Conservation (phyloP, 1,139 yeast species). For the Ashbya aceris region DNA sequence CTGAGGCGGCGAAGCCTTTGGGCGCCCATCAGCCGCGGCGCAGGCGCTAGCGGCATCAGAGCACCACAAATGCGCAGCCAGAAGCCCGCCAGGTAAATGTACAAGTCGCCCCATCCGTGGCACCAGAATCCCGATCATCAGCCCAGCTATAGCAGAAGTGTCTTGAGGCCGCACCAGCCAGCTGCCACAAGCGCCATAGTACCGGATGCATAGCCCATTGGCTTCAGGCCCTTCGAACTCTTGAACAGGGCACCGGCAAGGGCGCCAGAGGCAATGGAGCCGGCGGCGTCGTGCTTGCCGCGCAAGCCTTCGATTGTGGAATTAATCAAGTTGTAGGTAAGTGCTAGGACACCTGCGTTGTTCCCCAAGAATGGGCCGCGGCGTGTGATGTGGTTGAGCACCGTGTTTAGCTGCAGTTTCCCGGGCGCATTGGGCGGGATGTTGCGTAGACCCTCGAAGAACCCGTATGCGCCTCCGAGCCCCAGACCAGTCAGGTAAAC, state of each 20-base stretch:
- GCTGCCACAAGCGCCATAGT: slow-evolving; percentile 87
- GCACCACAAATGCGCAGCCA: too few species aligned
- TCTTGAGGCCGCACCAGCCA: slow-evolving; percentile 81
- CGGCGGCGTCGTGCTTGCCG: slow-evolving; percentile 80
- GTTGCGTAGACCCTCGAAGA: slow-evolving; percentile 72
- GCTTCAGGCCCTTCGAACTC: slow-evolving; percentile 74
- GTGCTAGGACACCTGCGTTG: slow-evolving; percentile 87
- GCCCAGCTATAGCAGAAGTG: slow-evolving; percentile 12
- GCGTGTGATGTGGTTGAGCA: slow-evolving; percentile 84
- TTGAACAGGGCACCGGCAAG: slow-evolving; percentile 87
- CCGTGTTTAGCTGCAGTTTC: slow-evolving; percentile 75
- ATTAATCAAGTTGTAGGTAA: slow-evolving; percentile 78
- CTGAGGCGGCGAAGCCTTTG: too few species aligned
- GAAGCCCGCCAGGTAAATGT: too few species aligned
- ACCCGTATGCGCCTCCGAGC: slow-evolving; percentile 80
- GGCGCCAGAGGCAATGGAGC: slow-evolving; percentile 85
- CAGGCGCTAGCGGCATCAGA: too few species aligned
- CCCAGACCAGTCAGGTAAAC: slow-evolving; percentile 78
- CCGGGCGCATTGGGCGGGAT: slow-evolving; percentile 64
- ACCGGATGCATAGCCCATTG: slow-evolving; percentile 81
- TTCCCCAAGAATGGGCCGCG: slow-evolving; percentile 95
- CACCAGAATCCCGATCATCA: too few species aligned
- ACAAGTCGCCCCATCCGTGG: too few species aligned
- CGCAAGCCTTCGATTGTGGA: slow-evolving; percentile 69
- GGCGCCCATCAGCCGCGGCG: too few species aligned